phyloP scores from a whole-genome alignment of 2,329 filamentous ascomycete species.

The Colletotrichum agaves region DNA sequence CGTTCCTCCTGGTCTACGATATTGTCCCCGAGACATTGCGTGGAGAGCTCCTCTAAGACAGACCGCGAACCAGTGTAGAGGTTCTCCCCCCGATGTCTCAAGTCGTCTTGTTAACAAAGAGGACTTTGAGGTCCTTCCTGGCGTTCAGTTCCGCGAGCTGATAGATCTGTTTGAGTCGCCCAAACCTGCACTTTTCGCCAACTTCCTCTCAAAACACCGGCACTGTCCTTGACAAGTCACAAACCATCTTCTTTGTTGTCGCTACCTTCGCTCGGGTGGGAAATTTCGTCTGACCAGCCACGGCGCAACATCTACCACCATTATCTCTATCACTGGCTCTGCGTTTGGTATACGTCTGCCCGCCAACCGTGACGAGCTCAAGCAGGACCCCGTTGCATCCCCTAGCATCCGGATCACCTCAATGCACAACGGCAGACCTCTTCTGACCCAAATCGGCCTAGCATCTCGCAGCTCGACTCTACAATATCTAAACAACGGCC shows the following conservation, averaged over 20 bases:
- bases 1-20: slow-evolving; percentile 14
- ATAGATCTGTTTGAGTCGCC: slow-evolving; percentile 40
- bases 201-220: slow-evolving; percentile 24
- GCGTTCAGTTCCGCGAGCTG: slow-evolving; percentile 37
- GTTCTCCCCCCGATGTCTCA: slow-evolving; percentile 47
- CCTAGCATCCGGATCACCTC: slow-evolving; percentile 9
- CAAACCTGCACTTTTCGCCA: slow-evolving; percentile 37
- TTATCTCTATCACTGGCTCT: slow-evolving; percentile 3
- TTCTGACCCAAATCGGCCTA: neutral
- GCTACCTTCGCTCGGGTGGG: slow-evolving; percentile 1
- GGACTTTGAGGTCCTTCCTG: slow-evolving; percentile 42
- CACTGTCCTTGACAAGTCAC: slow-evolving; percentile 30
- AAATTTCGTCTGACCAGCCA: slow-evolving; percentile 28
- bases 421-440: neutral
- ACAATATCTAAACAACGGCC: slow-evolving; percentile 34
- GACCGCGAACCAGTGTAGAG: slow-evolving; percentile 41
- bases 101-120: slow-evolving; percentile 45
- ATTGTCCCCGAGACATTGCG: slow-evolving; percentile 35
- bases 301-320: slow-evolving; percentile 7
- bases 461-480: slow-evolving; percentile 9
- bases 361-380: slow-evolving; percentile 17
- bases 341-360: slow-evolving; percentile 24
- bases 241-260: slow-evolving; percentile 25
- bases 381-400: slow-evolving; percentile 24
- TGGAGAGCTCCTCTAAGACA: slow-evolving; percentile 37